Evolutionary conservation across 2,329 filamentous ascomycete species (phyloP).

Genomic region (Cladophialophora yegresii): DNA sequence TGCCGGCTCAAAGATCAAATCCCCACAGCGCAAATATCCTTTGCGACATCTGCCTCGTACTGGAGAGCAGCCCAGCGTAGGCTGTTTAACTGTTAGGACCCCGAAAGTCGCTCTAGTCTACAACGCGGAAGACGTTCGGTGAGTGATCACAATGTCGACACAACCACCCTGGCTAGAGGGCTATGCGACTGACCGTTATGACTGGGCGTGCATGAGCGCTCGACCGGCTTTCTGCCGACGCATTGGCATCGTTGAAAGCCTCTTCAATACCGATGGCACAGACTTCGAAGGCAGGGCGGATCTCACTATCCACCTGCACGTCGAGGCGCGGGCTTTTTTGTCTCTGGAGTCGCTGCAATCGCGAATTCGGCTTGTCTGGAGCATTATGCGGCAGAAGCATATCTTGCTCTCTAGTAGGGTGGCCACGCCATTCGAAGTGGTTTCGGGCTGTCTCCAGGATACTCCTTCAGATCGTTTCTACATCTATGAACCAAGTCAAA

Average conservation of each 20-base stretch:
- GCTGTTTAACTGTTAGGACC: not conserved
- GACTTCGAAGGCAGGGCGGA: conserved; percentile 34
- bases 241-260: conserved; percentile 32
- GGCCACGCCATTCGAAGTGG: conserved; percentile 4
- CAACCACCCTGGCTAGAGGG: conserved; percentile 19
- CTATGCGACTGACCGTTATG: conserved; percentile 25
- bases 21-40: not conserved
- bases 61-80: not conserved
- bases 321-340: conserved; percentile 26
- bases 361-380: conserved; percentile 29
- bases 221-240: conserved; percentile 17
- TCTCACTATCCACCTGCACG: conserved; percentile 26
- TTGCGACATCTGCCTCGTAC: not conserved
- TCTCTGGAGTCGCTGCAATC: conserved; percentile 13
- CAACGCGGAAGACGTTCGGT: not conserved
- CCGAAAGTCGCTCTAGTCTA: too few species aligned
- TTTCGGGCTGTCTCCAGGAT: not conserved
- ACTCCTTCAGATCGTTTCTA: conserved; percentile 27
- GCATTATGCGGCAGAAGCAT: conserved; percentile 31
- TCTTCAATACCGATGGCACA: conserved; percentile 33
- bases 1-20: not conserved
- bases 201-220: conserved; percentile 15
- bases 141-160: not conserved
- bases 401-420: conserved; percentile 28
- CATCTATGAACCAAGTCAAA: conserved; percentile 22